Percentiles rank a stretch among this genome's conserved stretches.
Conservation (phyloP, 1,139 yeast species). For the Yamadazyma atlantica region DNA sequence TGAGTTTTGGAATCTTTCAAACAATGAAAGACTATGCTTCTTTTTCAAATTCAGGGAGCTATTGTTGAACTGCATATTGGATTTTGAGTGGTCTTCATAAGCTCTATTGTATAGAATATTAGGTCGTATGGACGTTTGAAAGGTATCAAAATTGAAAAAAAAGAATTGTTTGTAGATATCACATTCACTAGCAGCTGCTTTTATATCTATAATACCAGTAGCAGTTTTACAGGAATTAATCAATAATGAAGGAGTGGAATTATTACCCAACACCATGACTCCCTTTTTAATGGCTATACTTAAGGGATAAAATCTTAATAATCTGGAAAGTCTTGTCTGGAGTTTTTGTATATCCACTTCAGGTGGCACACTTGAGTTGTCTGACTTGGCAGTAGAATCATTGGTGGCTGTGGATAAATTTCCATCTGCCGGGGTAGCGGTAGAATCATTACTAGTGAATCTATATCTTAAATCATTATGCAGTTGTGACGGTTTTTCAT, state of each 20-base stretch:
- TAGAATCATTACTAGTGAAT: background rate
- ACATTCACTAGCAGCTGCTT: conserved; percentile 43
- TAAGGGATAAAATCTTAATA: conserved; percentile 55
- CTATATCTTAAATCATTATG: conserved; percentile 1
- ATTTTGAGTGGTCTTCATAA: conserved; percentile 28
- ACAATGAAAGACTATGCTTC: conserved; percentile 9
- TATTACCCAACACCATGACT: conserved; percentile 77
- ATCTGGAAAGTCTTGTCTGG: conserved; percentile 3
- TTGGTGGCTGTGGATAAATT: conserved; percentile 2
- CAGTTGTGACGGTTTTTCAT: background rate
- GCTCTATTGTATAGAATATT: conserved; percentile 46
- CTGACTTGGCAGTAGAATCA: conserved; percentile 4
- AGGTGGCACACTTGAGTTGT: conserved; percentile 2
- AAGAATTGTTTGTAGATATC: conserved; percentile 56
- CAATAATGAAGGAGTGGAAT: conserved; percentile 69
- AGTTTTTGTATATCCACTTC: conserved; percentile 6
- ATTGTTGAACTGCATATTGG: conserved; percentile 6
- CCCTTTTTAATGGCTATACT: conserved; percentile 61
- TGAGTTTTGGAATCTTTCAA: conserved; percentile 24
- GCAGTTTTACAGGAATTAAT: conserved; percentile 60
- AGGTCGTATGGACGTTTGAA: conserved; percentile 63
- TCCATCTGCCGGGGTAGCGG: background rate
- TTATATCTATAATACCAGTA: conserved; percentile 60
- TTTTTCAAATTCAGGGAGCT: conserved; percentile 3
- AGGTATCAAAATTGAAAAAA: conserved; percentile 45